Base-by-base conservation (phyloP, 2,329 filamentous ascomycete species). In the Diaporthe ampelina region DNA sequence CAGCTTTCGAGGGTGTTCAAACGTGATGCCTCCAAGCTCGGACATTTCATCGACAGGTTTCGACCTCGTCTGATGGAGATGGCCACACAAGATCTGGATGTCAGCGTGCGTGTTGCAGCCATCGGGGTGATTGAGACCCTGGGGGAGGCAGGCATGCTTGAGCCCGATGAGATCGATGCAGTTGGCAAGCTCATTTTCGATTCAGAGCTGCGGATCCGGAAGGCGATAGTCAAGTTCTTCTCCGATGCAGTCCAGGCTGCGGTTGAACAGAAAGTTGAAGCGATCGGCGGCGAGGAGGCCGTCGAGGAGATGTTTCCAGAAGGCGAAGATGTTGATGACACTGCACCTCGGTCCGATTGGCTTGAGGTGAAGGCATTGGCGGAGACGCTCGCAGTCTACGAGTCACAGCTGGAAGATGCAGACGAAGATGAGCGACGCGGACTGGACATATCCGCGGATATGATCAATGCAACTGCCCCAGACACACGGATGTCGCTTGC, bases 1-100 rank as follows among this genome's bases (percentile, higher is more conserved):
- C 95, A 98, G 82, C 87, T 99, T 19, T 88, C 91, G 29, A 92
- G 90, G 73, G 88, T 99, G 7, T 96, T 97, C 84, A 93, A 92
- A 79, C 92, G 94, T 74, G 92, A 94, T 77, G 91, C 95, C 70
- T 95, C 95, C 81, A 91, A 97, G 77, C 86, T 99, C 70, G 94
- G 95, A 73, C 94, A 95, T 75, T 99, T 98, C 79, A 98, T 97
- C 48, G 97, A 98, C 82, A 90, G 95, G 63, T 99, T 98, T 83
- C 90, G 95, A 65, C 88, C 92, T 8, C 92, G 97, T 37, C 87
- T 99, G 52, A 93, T 98, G 35, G 97, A 99, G 84, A 98, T 99
- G 87, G 95, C 95, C 0, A 94, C 93, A 9, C 91, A 91, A 76
- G 97, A 99, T 82, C 90, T 93, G 0, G 97, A 99, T 78, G 86